Conservation (phyloP, 1,284 basidiomycete species). For the Coniophora puteana region DNA sequence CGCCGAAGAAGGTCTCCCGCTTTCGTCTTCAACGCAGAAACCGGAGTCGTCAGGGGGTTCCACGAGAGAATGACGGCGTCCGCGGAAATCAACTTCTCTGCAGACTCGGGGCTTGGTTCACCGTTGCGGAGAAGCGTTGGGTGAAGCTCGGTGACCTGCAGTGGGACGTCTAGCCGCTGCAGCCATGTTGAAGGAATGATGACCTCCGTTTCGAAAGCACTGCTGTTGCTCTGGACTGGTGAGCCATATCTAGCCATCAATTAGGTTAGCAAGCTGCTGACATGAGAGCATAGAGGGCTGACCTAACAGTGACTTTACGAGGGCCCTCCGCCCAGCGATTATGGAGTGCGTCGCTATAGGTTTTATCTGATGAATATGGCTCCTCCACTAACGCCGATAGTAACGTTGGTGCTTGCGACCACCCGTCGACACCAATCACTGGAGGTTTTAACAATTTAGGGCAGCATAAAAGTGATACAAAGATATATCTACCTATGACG, state of each 20-base stretch:
- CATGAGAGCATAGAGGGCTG: too few species aligned
- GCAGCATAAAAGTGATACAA: too few species aligned
- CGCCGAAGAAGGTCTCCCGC: conserved; percentile 36
- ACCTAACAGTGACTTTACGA: conserved; percentile 38
- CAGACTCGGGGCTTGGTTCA: conserved; percentile 16
- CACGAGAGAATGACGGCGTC: conserved; percentile 58
- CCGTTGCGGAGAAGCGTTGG: conserved; percentile 17
- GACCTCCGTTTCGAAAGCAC: conserved; percentile 13
- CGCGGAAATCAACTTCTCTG: conserved; percentile 36
- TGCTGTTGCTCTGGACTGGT: conserved; percentile 20
- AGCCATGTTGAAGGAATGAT: conserved; percentile 50
- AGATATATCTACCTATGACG: too few species aligned
- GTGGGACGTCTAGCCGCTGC: conserved; percentile 42
- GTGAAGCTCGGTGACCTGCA: conserved; percentile 46
- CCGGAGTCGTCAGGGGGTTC: conserved; percentile 51
- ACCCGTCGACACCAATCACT: conserved; percentile 57
- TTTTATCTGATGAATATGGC: conserved; percentile 51
- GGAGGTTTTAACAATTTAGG: too few species aligned
- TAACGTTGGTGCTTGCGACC: conserved; percentile 47
- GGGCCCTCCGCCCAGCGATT: conserved; percentile 39
- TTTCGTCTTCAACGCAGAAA: conserved; percentile 33
- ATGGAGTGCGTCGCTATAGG: conserved; percentile 37
- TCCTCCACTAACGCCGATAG: conserved; percentile 69
- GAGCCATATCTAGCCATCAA: too few species aligned
- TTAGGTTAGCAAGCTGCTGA: too few species aligned